Evolutionary conservation across 306 rosid genomes (phyloP).

Genomic region (Vigna nakashimae): DNA sequence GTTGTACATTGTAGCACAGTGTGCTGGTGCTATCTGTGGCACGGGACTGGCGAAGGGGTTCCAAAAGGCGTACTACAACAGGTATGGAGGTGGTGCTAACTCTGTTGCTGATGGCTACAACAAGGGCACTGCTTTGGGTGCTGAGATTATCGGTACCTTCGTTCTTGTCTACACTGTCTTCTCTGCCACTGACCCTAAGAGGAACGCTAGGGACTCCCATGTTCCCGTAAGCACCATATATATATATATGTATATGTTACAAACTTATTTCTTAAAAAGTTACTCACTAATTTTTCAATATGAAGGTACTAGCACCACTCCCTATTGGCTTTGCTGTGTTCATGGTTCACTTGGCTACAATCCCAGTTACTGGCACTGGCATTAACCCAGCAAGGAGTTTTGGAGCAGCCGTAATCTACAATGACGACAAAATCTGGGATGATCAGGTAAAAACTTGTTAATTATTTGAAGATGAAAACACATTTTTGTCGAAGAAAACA

Average conservation of each 20-base stretch:
- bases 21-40: constrained; percentile 80
- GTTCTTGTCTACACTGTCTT: constrained; percentile 98
- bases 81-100: constrained; percentile 88
- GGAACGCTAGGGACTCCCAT: constrained; percentile 91
- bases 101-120: constrained; percentile 56
- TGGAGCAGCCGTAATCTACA: constrained; percentile 88
- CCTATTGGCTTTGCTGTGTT: constrained; percentile 97
- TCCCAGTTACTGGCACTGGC: constrained; percentile 92
- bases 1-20: constrained; percentile 81
- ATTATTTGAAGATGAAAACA: neutral
- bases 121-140: constrained; percentile 86
- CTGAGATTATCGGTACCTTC: constrained; percentile 94
- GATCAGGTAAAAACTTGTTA: constrained; percentile 61
- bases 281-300: neutral
- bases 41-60: constrained; percentile 83
- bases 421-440: constrained; percentile 75
- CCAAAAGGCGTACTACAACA: constrained; percentile 62
- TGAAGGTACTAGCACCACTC: constrained; percentile 87
- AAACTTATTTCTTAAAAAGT: too few relatives aligned
- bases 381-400: constrained; percentile 99
- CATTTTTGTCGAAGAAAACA: neutral
- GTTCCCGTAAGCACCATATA: constrained; percentile 74
- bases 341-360: constrained; percentile 97
- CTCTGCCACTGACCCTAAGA: constrained; percentile 95
- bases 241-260: neutral